phyloP scores from a whole-genome alignment of 805 yeast genomes.

The Wickerhamiella vanderwaltii region DNA sequence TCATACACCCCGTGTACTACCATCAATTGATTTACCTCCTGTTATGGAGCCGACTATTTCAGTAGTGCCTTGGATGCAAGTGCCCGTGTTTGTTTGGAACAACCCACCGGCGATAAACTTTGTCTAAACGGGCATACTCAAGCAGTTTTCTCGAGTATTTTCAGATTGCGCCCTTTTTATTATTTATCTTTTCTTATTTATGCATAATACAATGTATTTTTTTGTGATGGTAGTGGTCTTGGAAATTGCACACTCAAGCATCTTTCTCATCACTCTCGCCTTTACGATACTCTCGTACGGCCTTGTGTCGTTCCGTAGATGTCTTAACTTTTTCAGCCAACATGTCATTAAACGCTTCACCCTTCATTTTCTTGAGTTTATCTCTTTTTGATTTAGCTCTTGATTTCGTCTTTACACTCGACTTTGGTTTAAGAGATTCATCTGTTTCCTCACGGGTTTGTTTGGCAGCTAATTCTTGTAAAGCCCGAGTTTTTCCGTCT shows the following conservation, averaged over 20 bases:
- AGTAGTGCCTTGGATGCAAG: too few species aligned
- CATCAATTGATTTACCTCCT: background rate
- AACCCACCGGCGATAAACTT: too few species aligned
- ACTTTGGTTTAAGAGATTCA: slow-evolving; percentile 6
- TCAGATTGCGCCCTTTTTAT: too few species aligned
- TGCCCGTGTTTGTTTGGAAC: background rate
- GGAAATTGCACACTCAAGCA: too few species aligned
- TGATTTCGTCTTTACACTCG: slow-evolving; percentile 7
- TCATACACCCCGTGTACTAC: slow-evolving; percentile 2
- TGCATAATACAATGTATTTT: too few species aligned
- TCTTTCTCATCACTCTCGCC: too few species aligned
- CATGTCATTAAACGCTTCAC: slow-evolving; percentile 21
- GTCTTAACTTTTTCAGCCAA: slow-evolving; percentile 23
- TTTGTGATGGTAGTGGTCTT: too few species aligned
- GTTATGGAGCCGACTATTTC: too few species aligned
- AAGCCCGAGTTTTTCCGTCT: slow-evolving; percentile 15
- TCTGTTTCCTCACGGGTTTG: slow-evolving; percentile 10
- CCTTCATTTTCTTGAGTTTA: slow-evolving; percentile 16
- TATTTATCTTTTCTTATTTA: too few species aligned
- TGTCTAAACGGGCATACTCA: too few species aligned
- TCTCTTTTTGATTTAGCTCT: slow-evolving; percentile 17
- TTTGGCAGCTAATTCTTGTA: slow-evolving; percentile 17
- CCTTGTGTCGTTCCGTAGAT: slow-evolving; percentile 22
- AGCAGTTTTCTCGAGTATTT: too few species aligned
- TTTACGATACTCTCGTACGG: slow-evolving; percentile 20